phyloP scores from a whole-genome alignment of 108 stramenopile genomes.

The Nitzschia sp. region DNA sequence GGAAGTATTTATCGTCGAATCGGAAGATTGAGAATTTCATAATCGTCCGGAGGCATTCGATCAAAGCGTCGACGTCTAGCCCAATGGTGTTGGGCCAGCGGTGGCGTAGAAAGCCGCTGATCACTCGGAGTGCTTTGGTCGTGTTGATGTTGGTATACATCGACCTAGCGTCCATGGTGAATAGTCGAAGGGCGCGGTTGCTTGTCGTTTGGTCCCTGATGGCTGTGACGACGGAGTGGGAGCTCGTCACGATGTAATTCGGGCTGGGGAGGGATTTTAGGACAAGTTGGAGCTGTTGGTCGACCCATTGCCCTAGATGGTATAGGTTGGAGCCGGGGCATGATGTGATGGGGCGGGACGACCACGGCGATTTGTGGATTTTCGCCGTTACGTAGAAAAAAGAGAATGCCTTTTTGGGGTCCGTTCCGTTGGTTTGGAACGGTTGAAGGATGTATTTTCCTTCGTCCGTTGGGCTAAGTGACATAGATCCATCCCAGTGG shows the following conservation, averaged over 20 bases:
- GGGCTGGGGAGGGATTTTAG: neutral
- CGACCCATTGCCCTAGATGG: neutral
- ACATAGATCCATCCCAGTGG: neutral
- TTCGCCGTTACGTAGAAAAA: neutral
- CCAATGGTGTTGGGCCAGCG: neutral
- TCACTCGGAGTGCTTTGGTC: slow-evolving; percentile 18
- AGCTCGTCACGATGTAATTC: neutral
- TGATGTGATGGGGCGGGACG: neutral
- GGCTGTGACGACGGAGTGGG: neutral
- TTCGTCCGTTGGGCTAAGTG: too few relatives aligned
- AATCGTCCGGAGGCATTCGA: slow-evolving; percentile 3
- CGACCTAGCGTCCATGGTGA: slow-evolving; percentile 32
- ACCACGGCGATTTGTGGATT: neutral
- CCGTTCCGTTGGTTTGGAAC: neutral
- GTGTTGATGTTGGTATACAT: slow-evolving; percentile 40
- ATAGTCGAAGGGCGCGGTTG: too few relatives aligned
- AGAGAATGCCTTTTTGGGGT: neutral
- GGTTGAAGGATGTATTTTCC: neutral
- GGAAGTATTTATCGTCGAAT: neutral
- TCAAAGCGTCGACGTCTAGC: neutral
- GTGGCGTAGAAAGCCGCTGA: neutral
- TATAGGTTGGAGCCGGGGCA: neutral
- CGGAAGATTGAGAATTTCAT: slow-evolving; percentile 33
- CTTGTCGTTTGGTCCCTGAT: neutral
- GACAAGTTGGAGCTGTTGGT: neutral